Conservation (phyloP, 2,329 filamentous ascomycete genomes). For the Paraphoma chrysanthemicola region DNA sequence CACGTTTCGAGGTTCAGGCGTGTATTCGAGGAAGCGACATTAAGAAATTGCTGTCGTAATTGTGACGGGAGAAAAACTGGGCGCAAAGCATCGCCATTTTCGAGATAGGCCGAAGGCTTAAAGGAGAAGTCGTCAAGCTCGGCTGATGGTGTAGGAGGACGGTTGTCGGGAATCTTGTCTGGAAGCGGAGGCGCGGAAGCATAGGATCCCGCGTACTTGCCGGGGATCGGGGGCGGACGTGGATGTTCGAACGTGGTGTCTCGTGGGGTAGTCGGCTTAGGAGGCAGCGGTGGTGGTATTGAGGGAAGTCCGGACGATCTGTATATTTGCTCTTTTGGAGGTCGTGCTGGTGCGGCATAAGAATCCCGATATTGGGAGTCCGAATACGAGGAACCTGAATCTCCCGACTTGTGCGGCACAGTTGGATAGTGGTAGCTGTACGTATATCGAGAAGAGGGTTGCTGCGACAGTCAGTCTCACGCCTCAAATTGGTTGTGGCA, state of each 20-base stretch:
- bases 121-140: conserved; percentile 75
- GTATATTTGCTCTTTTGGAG: conserved; percentile 40
- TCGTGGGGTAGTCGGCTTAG: conserved; percentile 31
- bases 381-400: conserved; percentile 42
- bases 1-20: conserved; percentile 87
- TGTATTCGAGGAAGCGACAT: conserved; percentile 79
- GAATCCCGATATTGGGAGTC: conserved; percentile 5
- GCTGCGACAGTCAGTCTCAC: conserved; percentile 15
- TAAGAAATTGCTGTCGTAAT: conserved; percentile 77
- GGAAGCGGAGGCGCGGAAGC: conserved; percentile 37
- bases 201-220: conserved; percentile 30
- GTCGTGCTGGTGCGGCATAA: conserved; percentile 47
- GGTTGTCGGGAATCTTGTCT: conserved; percentile 38
- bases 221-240: conserved; percentile 36
- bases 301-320: conserved; percentile 28
- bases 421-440: conserved; percentile 53
- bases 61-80: conserved; percentile 84
- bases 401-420: conserved; percentile 50
- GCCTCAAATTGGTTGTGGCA: background rate
- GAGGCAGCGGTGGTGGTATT: conserved; percentile 36
- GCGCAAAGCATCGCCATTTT: conserved; percentile 85
- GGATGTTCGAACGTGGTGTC: conserved; percentile 15
- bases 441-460: conserved; percentile 31
- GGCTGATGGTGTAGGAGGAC: conserved; percentile 40
- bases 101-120: conserved; percentile 83